Evolutionary conservation across 2,329 filamentous ascomycete genomes (phyloP).

Genomic region (Claviceps sp.): DNA sequence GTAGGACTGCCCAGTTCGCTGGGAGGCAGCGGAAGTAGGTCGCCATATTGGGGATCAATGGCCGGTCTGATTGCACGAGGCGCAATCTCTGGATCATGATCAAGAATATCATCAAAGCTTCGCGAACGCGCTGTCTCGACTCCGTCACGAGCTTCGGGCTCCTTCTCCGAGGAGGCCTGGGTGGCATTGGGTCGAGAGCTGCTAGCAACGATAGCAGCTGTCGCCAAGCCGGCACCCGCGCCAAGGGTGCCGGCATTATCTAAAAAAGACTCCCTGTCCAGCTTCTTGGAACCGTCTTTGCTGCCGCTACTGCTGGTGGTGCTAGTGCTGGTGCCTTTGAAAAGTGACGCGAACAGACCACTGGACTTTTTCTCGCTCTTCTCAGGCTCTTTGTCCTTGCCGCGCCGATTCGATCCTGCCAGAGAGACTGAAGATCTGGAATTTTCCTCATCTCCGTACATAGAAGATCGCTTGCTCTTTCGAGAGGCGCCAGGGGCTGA

Average conservation of each 20-base stretch:
- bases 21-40: conserved; percentile 50
- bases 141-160: conserved; percentile 16
- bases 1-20: conserved; percentile 40
- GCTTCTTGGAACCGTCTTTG: conserved; percentile 10
- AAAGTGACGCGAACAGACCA: conserved; percentile 35
- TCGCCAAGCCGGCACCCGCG: conserved; percentile 53
- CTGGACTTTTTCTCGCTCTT: conserved; percentile 21
- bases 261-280: conserved; percentile 49
- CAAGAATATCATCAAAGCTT: conserved; percentile 22
- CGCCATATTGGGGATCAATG: conserved; percentile 53
- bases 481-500: conserved; percentile 7
- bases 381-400: conserved; percentile 24
- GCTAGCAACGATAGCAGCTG: conserved; percentile 27
- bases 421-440: conserved; percentile 19
- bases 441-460: conserved; percentile 33
- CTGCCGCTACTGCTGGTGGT: conserved; percentile 25
- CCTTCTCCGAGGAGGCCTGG: conserved; percentile 26
- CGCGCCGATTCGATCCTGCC: conserved; percentile 20
- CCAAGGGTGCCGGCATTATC: conserved; percentile 57
- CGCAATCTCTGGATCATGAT: conserved; percentile 41
- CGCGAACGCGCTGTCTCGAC: conserved; percentile 8
- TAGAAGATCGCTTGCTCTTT: conserved; percentile 15
- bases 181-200: conserved; percentile 31
- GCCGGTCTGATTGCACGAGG: conserved; percentile 47
- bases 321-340: conserved; percentile 25